A percentile compares a stretch with the other conserved stretches of the same genome.
Evolutionary conservation across 257 asterid genomes (phyloP).

Genomic region (Solanum sitiens): DNA sequence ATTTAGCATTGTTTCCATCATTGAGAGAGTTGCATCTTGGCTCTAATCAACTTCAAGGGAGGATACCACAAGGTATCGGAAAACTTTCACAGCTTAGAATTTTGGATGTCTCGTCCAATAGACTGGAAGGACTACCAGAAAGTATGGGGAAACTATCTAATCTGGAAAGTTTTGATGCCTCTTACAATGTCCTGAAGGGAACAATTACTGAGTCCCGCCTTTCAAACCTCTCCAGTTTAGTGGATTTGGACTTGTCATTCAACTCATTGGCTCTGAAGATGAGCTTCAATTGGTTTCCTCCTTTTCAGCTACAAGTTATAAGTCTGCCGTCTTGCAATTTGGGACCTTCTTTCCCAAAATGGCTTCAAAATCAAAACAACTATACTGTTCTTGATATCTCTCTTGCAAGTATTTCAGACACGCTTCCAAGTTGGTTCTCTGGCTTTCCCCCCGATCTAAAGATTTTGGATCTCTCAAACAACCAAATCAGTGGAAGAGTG

Average conservation of each 20-base stretch:
- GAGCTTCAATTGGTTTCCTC: constrained; percentile 12
- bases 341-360: constrained; percentile 21
- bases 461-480: constrained; percentile 19
- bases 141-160: constrained; percentile 6
- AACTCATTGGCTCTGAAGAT: constrained; percentile 5
- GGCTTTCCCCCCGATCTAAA: not conserved
- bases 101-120: not conserved
- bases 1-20: not conserved
- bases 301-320: constrained; percentile 3
- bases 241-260: not conserved
- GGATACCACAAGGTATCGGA: not conserved
- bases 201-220: constrained; percentile 4
- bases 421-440: constrained; percentile 20
- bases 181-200: constrained; percentile 11
- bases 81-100: not conserved
- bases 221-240: constrained; percentile 1
- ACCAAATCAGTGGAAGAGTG: constrained; percentile 16
- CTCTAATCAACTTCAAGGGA: constrained; percentile 1
- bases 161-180: not conserved
- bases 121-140: not conserved
- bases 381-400: constrained; percentile 12
- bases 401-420: constrained; percentile 3
- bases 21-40: not conserved
- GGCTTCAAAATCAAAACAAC: constrained; percentile 13
- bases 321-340: not conserved